These are phyloP conservation scores for Camelina hispida DNA, from an alignment of 345 rosid species.

Conservation along the genomic window DNA sequence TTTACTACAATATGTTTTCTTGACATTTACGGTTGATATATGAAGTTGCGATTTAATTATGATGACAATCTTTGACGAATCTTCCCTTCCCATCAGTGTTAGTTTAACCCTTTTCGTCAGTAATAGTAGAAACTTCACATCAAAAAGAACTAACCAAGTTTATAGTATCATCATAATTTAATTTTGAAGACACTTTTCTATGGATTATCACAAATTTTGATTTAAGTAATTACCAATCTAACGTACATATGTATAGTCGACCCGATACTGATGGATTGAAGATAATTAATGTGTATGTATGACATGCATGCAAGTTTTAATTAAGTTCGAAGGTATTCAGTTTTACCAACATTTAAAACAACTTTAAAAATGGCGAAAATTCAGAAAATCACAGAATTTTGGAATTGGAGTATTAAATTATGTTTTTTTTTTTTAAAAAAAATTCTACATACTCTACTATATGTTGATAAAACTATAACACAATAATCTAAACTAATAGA, in stretches of 20 bases:
- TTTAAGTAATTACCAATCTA: not conserved
- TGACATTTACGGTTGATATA: constrained; percentile 34
- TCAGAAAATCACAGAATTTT: not conserved
- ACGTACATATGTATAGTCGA: not conserved
- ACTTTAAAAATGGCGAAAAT: not conserved
- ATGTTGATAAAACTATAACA: not conserved
- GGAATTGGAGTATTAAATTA: no score
- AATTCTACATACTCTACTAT: not conserved
- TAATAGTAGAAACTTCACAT: constrained; percentile 3
- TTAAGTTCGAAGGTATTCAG: not conserved
- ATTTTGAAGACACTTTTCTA: not conserved
- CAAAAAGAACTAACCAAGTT: not conserved
- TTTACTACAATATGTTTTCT: constrained; percentile 31
- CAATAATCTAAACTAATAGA: not conserved
- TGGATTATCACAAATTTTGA: not conserved
- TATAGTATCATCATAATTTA: not conserved
- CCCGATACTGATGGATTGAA: not conserved
- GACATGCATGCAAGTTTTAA: not conserved
- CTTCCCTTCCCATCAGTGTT: constrained; percentile 24
- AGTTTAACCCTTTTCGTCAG: constrained; percentile 15
- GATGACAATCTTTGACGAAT: constrained; percentile 40
- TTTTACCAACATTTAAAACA: not conserved
- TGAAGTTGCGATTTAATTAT: constrained; percentile 39
- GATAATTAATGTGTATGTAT: not conserved
- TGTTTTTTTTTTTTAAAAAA: not conserved